Evolutionary conservation across 768 basidiomycete species (phyloP), one percentile per base, ranked within the genome.

Genomic region (Leccinum incarnatum): DNA sequence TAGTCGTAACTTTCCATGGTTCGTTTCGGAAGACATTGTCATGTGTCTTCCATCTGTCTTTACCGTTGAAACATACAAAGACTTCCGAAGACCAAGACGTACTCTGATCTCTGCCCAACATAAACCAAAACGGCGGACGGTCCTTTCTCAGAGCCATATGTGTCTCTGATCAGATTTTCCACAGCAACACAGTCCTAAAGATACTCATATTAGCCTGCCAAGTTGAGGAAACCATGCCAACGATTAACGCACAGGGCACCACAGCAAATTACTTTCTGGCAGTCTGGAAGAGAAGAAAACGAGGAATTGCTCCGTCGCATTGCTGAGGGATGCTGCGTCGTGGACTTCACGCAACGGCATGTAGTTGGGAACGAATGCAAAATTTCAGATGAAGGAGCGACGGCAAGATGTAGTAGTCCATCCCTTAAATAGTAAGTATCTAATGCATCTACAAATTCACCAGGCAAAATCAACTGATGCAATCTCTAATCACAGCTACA

Each of bases 211-310:
- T 45, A 67, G 61, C 42, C 11, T 45, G n/a, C 42, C 42, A 62
- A 55, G 15, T 30, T 25, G 21, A n/a, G 17, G n/a, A 19, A 29
- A 45, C 25, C 25, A 37, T 30, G 53, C 51, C n/a, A 53, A 32
- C 5, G 29, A 25, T 46, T 29, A 27, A 77, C 79, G 50, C 64
- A 91, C 89, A 25, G 86, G 81, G 67, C 89, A 91, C 89, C 90
- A 91, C 67, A 85, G 72, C 55, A 75, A 30, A 29, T 53, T 21
- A 14, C 40, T 69, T 27, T 84, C 88, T 58, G 82, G 77, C 2
- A 83, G 79, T 52, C 85, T 75, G 19, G 87, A 89, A 10, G 89
- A 81, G 61, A 86, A 90, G 69, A 91, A 89, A n/a, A 92, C 74
- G 27, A 90, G 55, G 58, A 79, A 89, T 15, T 75, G 67, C 45